Evolutionary conservation across 1,284 basidiomycete species (phyloP).

Genomic region (Athelia psychrophila): DNA sequence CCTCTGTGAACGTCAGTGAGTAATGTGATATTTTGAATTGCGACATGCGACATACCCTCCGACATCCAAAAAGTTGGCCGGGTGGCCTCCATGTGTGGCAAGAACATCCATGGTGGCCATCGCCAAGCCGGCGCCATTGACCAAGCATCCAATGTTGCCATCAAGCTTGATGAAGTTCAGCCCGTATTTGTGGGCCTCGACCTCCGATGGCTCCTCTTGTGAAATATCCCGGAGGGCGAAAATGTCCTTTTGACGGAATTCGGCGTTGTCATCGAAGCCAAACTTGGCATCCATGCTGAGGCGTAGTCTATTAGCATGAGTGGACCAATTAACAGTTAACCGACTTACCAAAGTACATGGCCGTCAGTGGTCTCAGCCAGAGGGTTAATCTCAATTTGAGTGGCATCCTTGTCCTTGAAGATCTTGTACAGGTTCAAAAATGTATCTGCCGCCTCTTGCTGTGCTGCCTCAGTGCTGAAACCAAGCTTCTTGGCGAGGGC

Average conservation of each 20-base stretch:
- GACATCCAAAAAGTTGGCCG: slow-evolving; percentile 98
- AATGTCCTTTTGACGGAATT: slow-evolving; percentile 93
- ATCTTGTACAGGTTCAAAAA: slow-evolving; percentile 96
- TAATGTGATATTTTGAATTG: slow-evolving; percentile 7
- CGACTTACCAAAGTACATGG: slow-evolving; percentile 83
- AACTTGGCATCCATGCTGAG: slow-evolving; percentile 99
- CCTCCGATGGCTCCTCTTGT: slow-evolving; percentile 97
- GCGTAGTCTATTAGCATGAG: slow-evolving; percentile 5
- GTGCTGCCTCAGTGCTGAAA: slow-evolving; percentile 73
- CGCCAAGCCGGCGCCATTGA: slow-evolving; percentile 98
- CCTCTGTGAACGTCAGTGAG: slow-evolving; percentile 50
- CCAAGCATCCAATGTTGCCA: slow-evolving; percentile 95
- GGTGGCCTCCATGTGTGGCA: slow-evolving; percentile 91
- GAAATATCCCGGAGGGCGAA: slow-evolving; percentile 90
- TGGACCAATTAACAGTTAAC: not conserved
- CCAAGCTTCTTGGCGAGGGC: slow-evolving; percentile 89
- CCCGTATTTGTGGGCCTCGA: slow-evolving; percentile 91
- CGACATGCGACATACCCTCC: slow-evolving; percentile 68
- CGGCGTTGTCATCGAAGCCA: slow-evolving; percentile 98
- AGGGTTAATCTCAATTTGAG: slow-evolving; percentile 99
- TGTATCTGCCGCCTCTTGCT: slow-evolving; percentile 86
- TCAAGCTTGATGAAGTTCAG: slow-evolving; percentile 99
- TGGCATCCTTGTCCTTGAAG: slow-evolving; percentile 99
- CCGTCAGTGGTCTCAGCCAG: slow-evolving; percentile 95
- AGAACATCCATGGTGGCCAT: slow-evolving; percentile 99